Evolutionary conservation across 495 filamentous ascomycete species (phyloP).

Genomic region (Cudoniella acicularis): DNA sequence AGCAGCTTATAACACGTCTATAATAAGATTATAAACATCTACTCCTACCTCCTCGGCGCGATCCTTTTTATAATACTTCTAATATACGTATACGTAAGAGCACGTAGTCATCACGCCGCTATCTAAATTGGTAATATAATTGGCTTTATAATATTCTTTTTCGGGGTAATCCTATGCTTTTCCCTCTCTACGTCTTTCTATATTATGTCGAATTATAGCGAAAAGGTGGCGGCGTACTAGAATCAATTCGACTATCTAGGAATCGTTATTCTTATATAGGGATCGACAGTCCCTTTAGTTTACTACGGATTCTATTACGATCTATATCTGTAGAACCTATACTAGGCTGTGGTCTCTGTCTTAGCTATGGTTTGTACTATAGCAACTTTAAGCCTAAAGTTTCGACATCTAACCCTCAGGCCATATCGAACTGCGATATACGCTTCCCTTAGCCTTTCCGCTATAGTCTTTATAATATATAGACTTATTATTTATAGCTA

Average conservation of each 20-base stretch:
- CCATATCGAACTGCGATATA: constrained; percentile 88
- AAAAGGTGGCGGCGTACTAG: constrained; percentile 31
- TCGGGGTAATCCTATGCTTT: constrained; percentile 48
- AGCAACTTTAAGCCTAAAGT: constrained; percentile 68
- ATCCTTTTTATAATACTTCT: constrained; percentile 40
- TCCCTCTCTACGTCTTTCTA: constrained; percentile 45
- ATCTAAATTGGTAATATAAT: constrained; percentile 36
- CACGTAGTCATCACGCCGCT: constrained; percentile 26
- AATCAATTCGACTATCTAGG: constrained; percentile 49
- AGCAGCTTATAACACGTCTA: constrained; percentile 21
- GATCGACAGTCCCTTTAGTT: constrained; percentile 46
- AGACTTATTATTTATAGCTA: constrained; percentile 55
- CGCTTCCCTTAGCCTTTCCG: constrained; percentile 76
- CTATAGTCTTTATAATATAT: constrained; percentile 58
- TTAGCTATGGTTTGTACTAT: constrained; percentile 62
- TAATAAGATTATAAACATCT: constrained; percentile 34
- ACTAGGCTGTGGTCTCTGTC: constrained; percentile 33
- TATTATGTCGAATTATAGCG: constrained; percentile 45
- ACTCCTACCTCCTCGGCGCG: constrained; percentile 31
- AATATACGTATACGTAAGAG: constrained; percentile 31
- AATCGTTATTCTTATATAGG: constrained; percentile 52
- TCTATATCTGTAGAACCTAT: constrained; percentile 28
- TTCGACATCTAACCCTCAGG: constrained; percentile 74
- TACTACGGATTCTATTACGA: constrained; percentile 48
- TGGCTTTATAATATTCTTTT: constrained; percentile 43